phyloP scores from a whole-genome alignment of 129 eudicot genomes.

The Pittosporum tobira region DNA sequence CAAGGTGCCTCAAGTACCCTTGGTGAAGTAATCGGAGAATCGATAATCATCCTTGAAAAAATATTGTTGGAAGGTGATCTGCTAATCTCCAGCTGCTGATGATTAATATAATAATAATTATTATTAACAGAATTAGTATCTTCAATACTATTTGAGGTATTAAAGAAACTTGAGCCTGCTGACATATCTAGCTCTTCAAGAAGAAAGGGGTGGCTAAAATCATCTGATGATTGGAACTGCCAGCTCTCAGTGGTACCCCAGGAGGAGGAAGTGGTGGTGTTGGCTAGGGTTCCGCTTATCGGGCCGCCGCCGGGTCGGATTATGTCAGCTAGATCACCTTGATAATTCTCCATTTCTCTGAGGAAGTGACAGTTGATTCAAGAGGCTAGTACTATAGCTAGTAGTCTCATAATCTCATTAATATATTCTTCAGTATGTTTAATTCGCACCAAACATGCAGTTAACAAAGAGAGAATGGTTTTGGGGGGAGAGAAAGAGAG shows the following conservation, averaged over 20 bases:
- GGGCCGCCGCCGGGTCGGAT: constrained; percentile 45
- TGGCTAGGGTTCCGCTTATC: neutral
- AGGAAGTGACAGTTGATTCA: constrained; percentile 15
- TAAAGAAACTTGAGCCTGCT: constrained; percentile 25
- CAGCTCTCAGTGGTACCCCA: constrained; percentile 13
- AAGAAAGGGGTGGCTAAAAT: constrained; percentile 66
- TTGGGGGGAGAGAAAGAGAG: constrained; percentile 25
- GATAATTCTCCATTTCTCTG: constrained; percentile 53
- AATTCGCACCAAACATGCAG: constrained; percentile 14
- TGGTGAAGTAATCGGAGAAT: constrained; percentile 15
- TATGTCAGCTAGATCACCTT: constrained; percentile 83
- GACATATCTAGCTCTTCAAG: constrained; percentile 25
- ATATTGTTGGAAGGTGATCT: constrained; percentile 19
- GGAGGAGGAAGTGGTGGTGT: constrained; percentile 3
- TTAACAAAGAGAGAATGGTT: constrained; percentile 5
- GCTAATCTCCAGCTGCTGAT: constrained; percentile 13
- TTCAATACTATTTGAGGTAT: constrained; percentile 5
- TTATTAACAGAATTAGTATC: neutral
- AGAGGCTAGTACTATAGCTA: too few species aligned
- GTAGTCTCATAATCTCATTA: too few species aligned
- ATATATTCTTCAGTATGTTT: too few species aligned
- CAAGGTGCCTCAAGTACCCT: constrained; percentile 9
- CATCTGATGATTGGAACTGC: constrained; percentile 34
- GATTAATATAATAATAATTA: constrained; percentile 4
- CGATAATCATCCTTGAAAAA: constrained; percentile 50